Percentiles rank a stretch among this genome's conserved stretches.
phyloP scores from a whole-genome alignment of 176 grass and related monocot species.

The Aegilops umbellulata region DNA sequence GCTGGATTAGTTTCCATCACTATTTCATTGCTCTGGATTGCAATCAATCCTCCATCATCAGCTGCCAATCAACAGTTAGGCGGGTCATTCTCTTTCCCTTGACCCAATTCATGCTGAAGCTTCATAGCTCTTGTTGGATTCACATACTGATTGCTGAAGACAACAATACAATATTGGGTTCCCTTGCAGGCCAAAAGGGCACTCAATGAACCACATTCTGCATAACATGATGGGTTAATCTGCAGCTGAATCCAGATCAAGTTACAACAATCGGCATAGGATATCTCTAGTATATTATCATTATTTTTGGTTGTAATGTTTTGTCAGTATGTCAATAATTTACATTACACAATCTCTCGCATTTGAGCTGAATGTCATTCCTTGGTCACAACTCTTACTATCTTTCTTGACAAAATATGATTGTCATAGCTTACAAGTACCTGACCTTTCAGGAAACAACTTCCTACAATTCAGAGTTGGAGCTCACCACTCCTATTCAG shows the following conservation, averaged over 20 bases:
- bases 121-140: conserved; percentile 22
- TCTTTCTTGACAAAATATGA: neutral
- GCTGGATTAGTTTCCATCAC: conserved; percentile 86
- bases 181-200: conserved; percentile 23
- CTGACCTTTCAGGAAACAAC: neutral
- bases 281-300: conserved; percentile 31
- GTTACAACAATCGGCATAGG: conserved; percentile 30
- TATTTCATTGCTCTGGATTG: conserved; percentile 86
- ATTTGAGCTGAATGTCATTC: conserved; percentile 16
- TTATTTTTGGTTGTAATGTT: conserved; percentile 38
- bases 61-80: conserved; percentile 69
- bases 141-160: neutral
- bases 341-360: conserved; percentile 1
- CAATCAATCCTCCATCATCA: conserved; percentile 79
- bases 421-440: neutral
- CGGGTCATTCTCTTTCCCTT: conserved; percentile 86
- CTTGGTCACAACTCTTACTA: conserved; percentile 14
- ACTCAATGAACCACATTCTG: conserved; percentile 15
- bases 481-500: neutral
- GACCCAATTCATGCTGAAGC: conserved; percentile 36
- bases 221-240: conserved; percentile 11
- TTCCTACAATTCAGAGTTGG: neutral
- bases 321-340: conserved; percentile 41
- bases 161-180: conserved; percentile 11
- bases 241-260: conserved; percentile 25